Percentiles rank a stretch among this genome's conserved stretches.
Evolutionary conservation across 768 basidiomycete genomes (phyloP).

Genomic region (Amyloporia xantha): DNA sequence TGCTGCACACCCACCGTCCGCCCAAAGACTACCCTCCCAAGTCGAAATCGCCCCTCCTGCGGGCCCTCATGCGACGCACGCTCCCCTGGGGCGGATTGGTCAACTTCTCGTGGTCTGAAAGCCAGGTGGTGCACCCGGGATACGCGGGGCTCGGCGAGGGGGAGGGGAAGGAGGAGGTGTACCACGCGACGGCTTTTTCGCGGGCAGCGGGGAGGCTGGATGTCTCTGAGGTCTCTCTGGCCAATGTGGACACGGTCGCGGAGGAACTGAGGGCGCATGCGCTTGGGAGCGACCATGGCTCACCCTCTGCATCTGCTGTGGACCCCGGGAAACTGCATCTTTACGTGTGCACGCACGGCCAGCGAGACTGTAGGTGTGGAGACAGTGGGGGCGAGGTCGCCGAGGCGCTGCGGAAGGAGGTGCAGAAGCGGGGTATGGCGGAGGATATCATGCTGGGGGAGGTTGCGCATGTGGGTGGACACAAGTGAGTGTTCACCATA

Average conservation of each 20-base stretch:
- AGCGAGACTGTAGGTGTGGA: slow-evolving; percentile 76
- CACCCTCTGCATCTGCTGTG: slow-evolving; percentile 14
- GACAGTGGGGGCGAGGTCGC: slow-evolving; percentile 54
- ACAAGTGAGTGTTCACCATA: slow-evolving; percentile 48
- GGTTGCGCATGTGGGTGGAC: slow-evolving; percentile 77
- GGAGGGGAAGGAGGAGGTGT: slow-evolving; percentile 18
- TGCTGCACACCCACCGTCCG: slow-evolving; percentile 45
- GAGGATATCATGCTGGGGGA: slow-evolving; percentile 45
- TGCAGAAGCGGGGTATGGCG: slow-evolving; percentile 30
- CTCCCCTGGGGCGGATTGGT: slow-evolving; percentile 46
- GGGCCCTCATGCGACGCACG: slow-evolving; percentile 39
- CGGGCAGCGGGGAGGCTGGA: slow-evolving; percentile 37
- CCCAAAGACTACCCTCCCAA: slow-evolving; percentile 43
- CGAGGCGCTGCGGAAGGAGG: slow-evolving; percentile 45
- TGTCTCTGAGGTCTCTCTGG: slow-evolving; percentile 40
- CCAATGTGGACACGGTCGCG: slow-evolving; percentile 45
- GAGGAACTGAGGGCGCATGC: slow-evolving; percentile 27
- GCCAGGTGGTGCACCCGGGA: slow-evolving; percentile 14
- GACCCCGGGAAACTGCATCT: slow-evolving; percentile 30
- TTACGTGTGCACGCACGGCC: slow-evolving; percentile 76
- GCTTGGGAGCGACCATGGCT: slow-evolving; percentile 10
- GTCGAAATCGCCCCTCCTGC: slow-evolving; percentile 39
- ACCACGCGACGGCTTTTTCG: slow-evolving; percentile 49
- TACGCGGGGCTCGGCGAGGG: slow-evolving; percentile 17
- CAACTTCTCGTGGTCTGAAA: slow-evolving; percentile 53